Evolutionary conservation across 2,329 filamentous ascomycete genomes (phyloP).

Genomic region (Neoascochyta sp.): DNA sequence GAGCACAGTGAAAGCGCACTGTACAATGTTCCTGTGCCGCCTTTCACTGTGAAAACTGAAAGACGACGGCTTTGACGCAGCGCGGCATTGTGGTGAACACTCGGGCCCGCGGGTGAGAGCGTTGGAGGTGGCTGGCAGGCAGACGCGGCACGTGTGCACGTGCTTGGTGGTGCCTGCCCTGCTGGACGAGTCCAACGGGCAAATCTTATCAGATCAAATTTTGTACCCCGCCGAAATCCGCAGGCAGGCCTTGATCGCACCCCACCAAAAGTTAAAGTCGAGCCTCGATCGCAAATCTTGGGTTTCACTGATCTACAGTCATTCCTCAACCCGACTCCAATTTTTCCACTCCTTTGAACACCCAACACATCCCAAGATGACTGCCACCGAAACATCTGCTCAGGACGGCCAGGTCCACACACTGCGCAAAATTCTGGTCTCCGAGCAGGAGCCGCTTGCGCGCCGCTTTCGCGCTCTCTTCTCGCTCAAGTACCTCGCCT

Average conservation of each 20-base stretch:
- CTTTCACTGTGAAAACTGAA: slow-evolving; percentile 12
- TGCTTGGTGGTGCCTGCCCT: no score
- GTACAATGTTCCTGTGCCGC: no score
- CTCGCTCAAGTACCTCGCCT: slow-evolving; percentile 91
- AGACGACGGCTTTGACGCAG: slow-evolving; percentile 11
- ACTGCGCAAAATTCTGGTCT: slow-evolving; percentile 72
- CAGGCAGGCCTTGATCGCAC: slow-evolving; percentile 4
- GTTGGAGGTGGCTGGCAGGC: slow-evolving; percentile 13
- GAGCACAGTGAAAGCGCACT: no score
- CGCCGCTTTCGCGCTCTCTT: slow-evolving; percentile 94
- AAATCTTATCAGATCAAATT: slow-evolving; percentile 20
- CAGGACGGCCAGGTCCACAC: slow-evolving; percentile 52
- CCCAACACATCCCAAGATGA: slow-evolving; percentile 24
- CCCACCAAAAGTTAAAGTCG: slow-evolving; percentile 28
- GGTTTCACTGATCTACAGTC: neutral
- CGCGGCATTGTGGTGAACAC: slow-evolving; percentile 20
- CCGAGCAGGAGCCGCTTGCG: slow-evolving; percentile 77
- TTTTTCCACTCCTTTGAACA: slow-evolving; percentile 1
- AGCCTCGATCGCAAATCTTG: slow-evolving; percentile 12
- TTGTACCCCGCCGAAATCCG: slow-evolving; percentile 13
- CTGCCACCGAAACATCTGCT: slow-evolving; percentile 17
- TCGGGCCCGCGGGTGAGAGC: no score
- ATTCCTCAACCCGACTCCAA: neutral
- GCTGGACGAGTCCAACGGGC: neutral
- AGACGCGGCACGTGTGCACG: slow-evolving; percentile 8